Evolutionary conservation across 192 early-diverging fungal genomes (phyloP).

Genomic region (Mortierella antarctica): DNA sequence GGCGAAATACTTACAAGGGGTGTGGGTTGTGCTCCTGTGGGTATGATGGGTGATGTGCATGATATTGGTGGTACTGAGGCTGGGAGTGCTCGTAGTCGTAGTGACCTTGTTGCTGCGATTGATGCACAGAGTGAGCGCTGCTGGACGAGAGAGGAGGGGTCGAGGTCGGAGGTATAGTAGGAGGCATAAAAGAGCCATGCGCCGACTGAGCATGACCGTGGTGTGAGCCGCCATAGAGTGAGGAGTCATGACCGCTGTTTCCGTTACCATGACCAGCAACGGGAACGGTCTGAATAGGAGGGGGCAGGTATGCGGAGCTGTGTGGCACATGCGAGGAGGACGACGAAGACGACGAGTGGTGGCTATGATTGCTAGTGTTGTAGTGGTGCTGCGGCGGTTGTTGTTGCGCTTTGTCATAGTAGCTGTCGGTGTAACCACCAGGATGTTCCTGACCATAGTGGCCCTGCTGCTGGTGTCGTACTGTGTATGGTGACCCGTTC

Average conservation of each 20-base stretch:
- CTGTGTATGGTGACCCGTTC: background rate
- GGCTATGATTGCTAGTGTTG: slow-evolving; percentile 20
- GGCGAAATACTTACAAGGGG: slow-evolving; percentile 34
- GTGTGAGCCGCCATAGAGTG: slow-evolving; percentile 4
- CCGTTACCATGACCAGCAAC: slow-evolving; percentile 13
- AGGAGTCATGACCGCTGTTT: slow-evolving; percentile 3
- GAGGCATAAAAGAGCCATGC: slow-evolving; percentile 10
- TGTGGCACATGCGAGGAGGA: slow-evolving; percentile 28
- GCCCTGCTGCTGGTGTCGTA: slow-evolving; percentile 19
- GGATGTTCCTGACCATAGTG: slow-evolving; percentile 24
- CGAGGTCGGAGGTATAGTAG: slow-evolving; percentile 11
- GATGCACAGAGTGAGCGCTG: slow-evolving; percentile 12
- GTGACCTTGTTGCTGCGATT: slow-evolving; percentile 13
- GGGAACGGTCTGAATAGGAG: slow-evolving; percentile 24
- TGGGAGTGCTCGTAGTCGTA: slow-evolving; percentile 38
- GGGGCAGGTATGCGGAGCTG: slow-evolving; percentile 20
- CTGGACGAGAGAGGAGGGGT: slow-evolving; percentile 18
- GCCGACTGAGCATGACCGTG: slow-evolving; percentile 9
- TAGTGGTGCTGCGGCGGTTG: slow-evolving; percentile 14
- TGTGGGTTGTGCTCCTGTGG: slow-evolving; percentile 35
- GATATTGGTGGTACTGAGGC: slow-evolving; percentile 18
- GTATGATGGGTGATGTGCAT: slow-evolving; percentile 22
- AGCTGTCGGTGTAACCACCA: slow-evolving; percentile 15
- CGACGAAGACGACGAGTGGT: slow-evolving; percentile 17
- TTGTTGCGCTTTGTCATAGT: slow-evolving; percentile 20